Evolutionary conservation across 768 basidiomycete species (phyloP).

Genomic region (Calocybe gangraenosa): DNA sequence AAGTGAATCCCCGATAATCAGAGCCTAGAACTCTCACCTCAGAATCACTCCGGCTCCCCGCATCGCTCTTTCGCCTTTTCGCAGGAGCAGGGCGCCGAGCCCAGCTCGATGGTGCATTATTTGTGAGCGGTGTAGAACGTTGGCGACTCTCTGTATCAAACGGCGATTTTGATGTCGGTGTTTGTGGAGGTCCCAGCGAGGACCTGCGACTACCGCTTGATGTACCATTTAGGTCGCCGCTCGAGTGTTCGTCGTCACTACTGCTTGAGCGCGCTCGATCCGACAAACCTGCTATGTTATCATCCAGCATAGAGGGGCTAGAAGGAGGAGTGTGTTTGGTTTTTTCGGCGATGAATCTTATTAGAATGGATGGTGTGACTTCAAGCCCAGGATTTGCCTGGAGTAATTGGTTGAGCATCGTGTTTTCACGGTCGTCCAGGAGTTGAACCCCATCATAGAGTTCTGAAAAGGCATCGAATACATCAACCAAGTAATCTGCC

Average conservation of each 20-base stretch:
- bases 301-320: slow-evolving; percentile 32
- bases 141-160: slow-evolving; percentile 71
- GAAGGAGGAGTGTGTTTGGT: slow-evolving; percentile 43
- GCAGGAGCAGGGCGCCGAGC: slow-evolving; percentile 61
- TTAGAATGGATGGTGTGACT: slow-evolving; percentile 63
- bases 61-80: slow-evolving; percentile 67
- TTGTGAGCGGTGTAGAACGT: slow-evolving; percentile 59
- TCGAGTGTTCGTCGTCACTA: slow-evolving; percentile 34
- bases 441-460: slow-evolving; percentile 58
- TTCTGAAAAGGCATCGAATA: slow-evolving; percentile 61
- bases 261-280: slow-evolving; percentile 31
- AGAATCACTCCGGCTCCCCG: slow-evolving; percentile 71
- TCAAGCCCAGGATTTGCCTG: slow-evolving; percentile 57
- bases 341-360: slow-evolving; percentile 61
- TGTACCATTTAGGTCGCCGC: slow-evolving; percentile 47
- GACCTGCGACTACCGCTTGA: slow-evolving; percentile 46
- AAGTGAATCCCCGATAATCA: slow-evolving; percentile 9
- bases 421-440: slow-evolving; percentile 60
- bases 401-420: slow-evolving; percentile 54
- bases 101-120: slow-evolving; percentile 73
- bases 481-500: slow-evolving; percentile 64
- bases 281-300: slow-evolving; percentile 25
- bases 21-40: slow-evolving; percentile 46
- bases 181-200: slow-evolving; percentile 46
- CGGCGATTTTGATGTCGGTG: slow-evolving; percentile 57